Percentiles rank a stretch among this genome's conserved stretches.
Conservation (phyloP, 129 eudicot genomes). For the Glebionis coronaria region DNA sequence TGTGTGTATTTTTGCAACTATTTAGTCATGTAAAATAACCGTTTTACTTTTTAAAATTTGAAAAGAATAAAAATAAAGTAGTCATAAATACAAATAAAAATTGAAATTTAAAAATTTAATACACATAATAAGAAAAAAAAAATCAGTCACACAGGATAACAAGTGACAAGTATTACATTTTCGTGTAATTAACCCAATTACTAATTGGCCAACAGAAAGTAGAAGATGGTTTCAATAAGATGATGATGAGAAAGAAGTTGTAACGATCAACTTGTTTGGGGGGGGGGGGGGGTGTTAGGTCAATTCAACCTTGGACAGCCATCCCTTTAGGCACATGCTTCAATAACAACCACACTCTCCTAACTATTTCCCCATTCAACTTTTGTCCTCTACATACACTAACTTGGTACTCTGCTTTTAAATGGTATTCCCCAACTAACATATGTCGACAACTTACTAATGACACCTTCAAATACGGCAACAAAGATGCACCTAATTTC, state of each 20-base stretch:
- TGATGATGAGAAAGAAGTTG: constrained; percentile 16
- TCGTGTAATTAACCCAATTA: no score
- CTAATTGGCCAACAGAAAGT: no score
- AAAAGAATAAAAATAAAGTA: no score
- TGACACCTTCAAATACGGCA: neutral
- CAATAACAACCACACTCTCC: constrained; percentile 13
- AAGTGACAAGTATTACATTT: no score
- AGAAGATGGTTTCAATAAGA: neutral
- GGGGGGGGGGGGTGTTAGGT: constrained; percentile 3
- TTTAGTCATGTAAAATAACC: no score
- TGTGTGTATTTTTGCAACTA: no score
- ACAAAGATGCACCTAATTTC: neutral
- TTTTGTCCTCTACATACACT: neutral
- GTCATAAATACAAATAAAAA: no score
- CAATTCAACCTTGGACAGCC: constrained; percentile 16
- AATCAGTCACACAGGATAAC: no score
- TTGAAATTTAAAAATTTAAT: no score
- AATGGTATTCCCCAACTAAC: neutral
- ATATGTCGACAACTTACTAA: neutral
- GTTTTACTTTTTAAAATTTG: no score
- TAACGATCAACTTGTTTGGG: neutral
- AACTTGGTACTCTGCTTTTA: neutral
- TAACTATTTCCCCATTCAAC: neutral
- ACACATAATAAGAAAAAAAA: no score
- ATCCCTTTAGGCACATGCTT: constrained; percentile 18